These are phyloP conservation scores for Scopulariopsis brevicaulis DNA, from an alignment of 2,329 filamentous ascomycete species.

Conservation along the genomic window DNA sequence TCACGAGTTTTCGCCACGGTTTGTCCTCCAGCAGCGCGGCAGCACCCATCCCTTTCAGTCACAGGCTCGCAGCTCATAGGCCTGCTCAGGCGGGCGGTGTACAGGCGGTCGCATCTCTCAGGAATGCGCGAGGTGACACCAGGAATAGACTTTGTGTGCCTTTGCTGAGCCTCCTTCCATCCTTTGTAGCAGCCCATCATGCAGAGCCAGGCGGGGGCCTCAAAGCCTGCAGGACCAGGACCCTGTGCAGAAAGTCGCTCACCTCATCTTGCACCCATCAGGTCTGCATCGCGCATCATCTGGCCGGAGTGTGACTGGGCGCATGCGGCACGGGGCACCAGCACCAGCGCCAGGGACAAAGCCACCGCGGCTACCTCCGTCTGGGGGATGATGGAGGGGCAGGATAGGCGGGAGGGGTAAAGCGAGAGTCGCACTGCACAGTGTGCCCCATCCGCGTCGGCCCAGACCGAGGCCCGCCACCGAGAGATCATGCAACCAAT, in stretches of 20 bases:
- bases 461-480: not conserved
- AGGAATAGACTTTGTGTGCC: no score
- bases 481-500: not conserved
- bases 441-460: not conserved
- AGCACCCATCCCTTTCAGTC: no score
- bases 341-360: no score
- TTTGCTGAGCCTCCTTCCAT: no score
- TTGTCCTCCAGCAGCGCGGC: not conserved
- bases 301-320: not conserved
- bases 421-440: not conserved
- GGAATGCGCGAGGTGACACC: no score
- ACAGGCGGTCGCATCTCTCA: no score
- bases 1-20: constrained; percentile 3
- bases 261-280: not conserved
- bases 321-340: not conserved
- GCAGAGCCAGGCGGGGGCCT: no score
- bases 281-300: not conserved
- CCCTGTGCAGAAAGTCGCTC: not conserved
- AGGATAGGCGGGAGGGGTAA: not conserved
- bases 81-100: no score
- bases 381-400: not conserved
- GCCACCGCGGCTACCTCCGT: no score
- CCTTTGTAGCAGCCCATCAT: no score
- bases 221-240: not conserved
- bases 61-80: no score